Evolutionary conservation across 495 filamentous ascomycete species (phyloP), one percentile per base, ranked within the genome.

Genomic region (Platismatia glauca): DNA sequence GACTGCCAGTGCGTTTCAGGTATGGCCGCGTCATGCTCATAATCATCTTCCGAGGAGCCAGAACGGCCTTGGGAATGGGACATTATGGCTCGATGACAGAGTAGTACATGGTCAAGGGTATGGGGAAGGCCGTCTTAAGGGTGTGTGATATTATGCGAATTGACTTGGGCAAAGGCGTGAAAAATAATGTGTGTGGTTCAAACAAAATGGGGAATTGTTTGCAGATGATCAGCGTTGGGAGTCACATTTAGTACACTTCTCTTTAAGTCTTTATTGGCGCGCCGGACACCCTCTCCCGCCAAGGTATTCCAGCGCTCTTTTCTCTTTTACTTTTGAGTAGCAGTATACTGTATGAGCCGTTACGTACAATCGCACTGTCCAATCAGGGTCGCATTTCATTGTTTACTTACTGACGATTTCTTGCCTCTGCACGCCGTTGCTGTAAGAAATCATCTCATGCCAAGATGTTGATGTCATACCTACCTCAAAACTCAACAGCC

Each of bases 41-140:
- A 60, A 34, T 64, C 62, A 34, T 46, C 62, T 37, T 64, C 62
- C 46, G 62, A 64, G 38, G 62, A 64, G 46, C 35, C 62, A 44
- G 43, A 53, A 55, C 9, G 62, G 46, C 62, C 55, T 29, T 55
- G 62, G n/a, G 58, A 33, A 56, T 44, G 39, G 48, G 60, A 56
- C 52, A 41, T 62, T 55, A 61, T 61, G 2, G 44, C n/a, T 39
- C 12, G 39, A 24, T 39, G 4, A 29, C 15, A 31, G 33, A n/a
- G 60, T 12, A n/a, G 60, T 12, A 53, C 24, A 62, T 31, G 31
- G 48, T 55, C 33, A 3, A 3, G 12, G 7, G 0, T 29, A 9
- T 52, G 50, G 27, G 16, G 9, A 33, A 16, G 6, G 50, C 29
- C 50, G 27, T 33, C 15, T 33, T 53, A 16, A 20, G 29, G 29